phyloP scores from a whole-genome alignment of 139 green algal genomes.

The Tetradesmus lagerheimii region DNA sequence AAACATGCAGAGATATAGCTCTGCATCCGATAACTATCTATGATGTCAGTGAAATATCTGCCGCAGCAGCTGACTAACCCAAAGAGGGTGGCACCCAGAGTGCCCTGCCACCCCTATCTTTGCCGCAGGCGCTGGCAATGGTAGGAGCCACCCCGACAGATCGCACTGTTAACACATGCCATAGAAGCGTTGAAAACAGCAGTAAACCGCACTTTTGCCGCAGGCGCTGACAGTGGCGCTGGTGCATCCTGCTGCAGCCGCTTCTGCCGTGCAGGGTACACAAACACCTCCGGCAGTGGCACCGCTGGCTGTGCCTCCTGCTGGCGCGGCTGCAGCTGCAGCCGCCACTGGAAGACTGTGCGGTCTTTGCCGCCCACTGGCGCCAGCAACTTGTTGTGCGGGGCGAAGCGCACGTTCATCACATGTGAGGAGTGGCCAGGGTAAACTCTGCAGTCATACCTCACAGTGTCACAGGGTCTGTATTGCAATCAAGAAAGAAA shows the following conservation, averaged over 20 bases:
- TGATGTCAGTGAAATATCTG: too few relatives aligned
- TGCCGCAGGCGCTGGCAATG: background rate
- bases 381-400: conserved; percentile 66
- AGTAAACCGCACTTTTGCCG: too few relatives aligned
- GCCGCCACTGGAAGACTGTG: conserved; percentile 66
- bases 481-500: too few relatives aligned
- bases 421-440: conserved; percentile 78
- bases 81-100: too few relatives aligned
- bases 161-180: too few relatives aligned
- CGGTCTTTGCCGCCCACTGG: conserved; percentile 73
- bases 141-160: too few relatives aligned
- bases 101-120: too few relatives aligned
- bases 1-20: too few relatives aligned
- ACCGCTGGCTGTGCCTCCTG: conserved; percentile 24
- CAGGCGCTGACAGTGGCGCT: background rate
- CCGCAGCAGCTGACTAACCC: background rate
- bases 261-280: conserved; percentile 54
- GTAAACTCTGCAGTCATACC: conserved; percentile 53
- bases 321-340: conserved; percentile 51
- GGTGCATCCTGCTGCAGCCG: conserved; percentile 12
- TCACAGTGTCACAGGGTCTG: background rate
- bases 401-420: conserved; percentile 71
- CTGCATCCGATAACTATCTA: too few relatives aligned
- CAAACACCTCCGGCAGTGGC: conserved; percentile 46
- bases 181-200: too few relatives aligned